Evolutionary conservation across 179 eudicot species (phyloP).

Genomic region (Carnegiea gigantea): DNA sequence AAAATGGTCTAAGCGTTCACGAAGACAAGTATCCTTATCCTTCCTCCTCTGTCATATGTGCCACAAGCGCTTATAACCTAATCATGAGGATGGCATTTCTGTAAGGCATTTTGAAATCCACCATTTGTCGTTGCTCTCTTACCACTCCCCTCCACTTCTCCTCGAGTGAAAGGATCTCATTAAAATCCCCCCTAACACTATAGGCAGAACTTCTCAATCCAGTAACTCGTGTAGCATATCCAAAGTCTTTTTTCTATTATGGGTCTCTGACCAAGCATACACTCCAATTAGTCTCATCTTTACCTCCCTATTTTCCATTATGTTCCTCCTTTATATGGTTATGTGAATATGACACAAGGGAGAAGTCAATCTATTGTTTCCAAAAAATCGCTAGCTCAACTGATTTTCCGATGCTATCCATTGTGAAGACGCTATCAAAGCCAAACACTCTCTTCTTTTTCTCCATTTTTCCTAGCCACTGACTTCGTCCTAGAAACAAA

Average conservation of each 20-base stretch:
- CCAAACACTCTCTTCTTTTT: neutral
- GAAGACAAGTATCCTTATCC: too few species aligned
- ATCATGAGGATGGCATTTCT: neutral
- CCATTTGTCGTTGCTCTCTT: neutral
- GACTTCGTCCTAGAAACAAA: neutral
- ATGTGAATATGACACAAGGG: neutral
- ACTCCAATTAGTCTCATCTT: neutral
- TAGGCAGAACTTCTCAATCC: neutral
- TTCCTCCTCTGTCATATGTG: too few species aligned
- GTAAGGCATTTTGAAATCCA: neutral
- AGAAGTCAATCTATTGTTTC: neutral
- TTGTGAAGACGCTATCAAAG: too few species aligned
- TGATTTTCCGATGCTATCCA: neutral
- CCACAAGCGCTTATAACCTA: neutral
- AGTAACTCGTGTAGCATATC: neutral
- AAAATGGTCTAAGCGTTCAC: too few species aligned
- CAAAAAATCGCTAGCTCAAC: neutral
- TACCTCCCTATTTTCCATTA: neutral
- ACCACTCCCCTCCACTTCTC: neutral
- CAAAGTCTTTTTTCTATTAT: neutral
- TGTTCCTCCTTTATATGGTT: neutral
- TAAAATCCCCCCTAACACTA: neutral
- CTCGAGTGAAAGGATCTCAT: too few species aligned
- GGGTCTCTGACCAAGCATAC: neutral
- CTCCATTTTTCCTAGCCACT: neutral